Evolutionary conservation across 2,329 filamentous ascomycete species (phyloP), one percentile per base, ranked within the genome.

Genomic region (Stachybotrys chartarum): DNA sequence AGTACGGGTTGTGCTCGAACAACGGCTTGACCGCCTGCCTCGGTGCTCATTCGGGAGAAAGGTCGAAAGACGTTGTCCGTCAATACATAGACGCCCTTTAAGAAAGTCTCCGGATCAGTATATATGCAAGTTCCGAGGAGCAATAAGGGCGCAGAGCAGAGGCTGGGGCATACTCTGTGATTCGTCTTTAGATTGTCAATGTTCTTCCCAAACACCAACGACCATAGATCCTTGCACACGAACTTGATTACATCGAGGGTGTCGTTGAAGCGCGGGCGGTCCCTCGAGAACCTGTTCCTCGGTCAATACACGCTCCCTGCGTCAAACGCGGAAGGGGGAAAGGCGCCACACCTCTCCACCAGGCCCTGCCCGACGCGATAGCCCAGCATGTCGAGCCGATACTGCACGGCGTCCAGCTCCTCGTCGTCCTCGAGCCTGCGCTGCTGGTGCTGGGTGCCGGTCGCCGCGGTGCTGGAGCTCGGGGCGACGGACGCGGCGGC

Each of bases 121-220:
- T 48, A 24, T 54, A 11, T 7, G n/a, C 30, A n/a, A 46, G 39
- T 32, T 24, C 4, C 4, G 24, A 24, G 24, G 24, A 24, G 24
- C 24, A 24, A 24, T 24, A 24, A 42, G 14, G 35, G 14, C 3
- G 35, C 10, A 42, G 35, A 42, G 10, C 35, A 42, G 35, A 24
- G 48, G 16, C 8, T 6, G 10, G 24, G 44, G 50, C 30, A 18
- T 75, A 91, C 88, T 64, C 94, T 80, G 70, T 99, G 94, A 68
- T 99, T 99, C 8, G 94, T 99, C 75, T 99, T 99, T 50, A 99
- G 80, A 70, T 99, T 99, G 73, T 99, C 94, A 67, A 99, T 90
- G 71, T 97, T 95, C 74, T 99, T 99, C 69, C 90, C 83, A 72
- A 97, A 99, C 16, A 97, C 83, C 18, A 97, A 79, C 39, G 85